Base-by-base conservation (phyloP, 2,329 filamentous ascomycete genomes). In the Leptographium procerum region DNA sequence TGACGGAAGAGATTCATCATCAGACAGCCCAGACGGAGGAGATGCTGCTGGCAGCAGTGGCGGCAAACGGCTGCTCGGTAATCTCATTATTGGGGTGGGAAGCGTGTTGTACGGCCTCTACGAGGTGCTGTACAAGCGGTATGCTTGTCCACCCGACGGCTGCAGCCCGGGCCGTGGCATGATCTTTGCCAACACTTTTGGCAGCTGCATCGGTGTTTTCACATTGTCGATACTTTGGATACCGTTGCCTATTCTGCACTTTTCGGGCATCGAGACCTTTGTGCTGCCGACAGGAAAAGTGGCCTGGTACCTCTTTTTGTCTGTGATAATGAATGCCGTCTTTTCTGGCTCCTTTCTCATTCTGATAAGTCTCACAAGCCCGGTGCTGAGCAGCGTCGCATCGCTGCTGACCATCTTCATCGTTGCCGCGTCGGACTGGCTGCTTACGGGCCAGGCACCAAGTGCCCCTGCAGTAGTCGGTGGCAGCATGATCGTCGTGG, bases 391-490 rank as follows among this genome's bases (percentile, higher is more conserved):
- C 59, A 95, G 88, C 22, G 94, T 99, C 13, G 94, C 94, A 1
- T 90, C 92, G 2, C 81, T 99, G 33, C 78, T 99, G 52, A 99
- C 94, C 26, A 99, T 99, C 64, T 97, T 99, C 77, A 83, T 97
- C 61, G 94, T 99, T 8, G 94, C 92, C 1, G 76, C 97, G 33
- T 89, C 89, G 58, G 94, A 99, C 72, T 95, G 94, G 84, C 69
- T 91, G 59, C 77, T 91, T 50, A 95, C 89, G 0, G 89, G 92
- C 55, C 79, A 87, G 65, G 83, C 87, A 0, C 76, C 96, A 24
- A 88, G 85, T 56, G 74, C 78, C 4, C 88, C 91, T 0, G 88
- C 92, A 4, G 78, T 97, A 14, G 67, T 83, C 0, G 94, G 94
- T n/a, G 92, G 94, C 0, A 68, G 87, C 31, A 77, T 97, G 66